Evolutionary conservation across 495 filamentous ascomycete genomes (phyloP).

Genomic region (Stereocaulon alpinum): DNA sequence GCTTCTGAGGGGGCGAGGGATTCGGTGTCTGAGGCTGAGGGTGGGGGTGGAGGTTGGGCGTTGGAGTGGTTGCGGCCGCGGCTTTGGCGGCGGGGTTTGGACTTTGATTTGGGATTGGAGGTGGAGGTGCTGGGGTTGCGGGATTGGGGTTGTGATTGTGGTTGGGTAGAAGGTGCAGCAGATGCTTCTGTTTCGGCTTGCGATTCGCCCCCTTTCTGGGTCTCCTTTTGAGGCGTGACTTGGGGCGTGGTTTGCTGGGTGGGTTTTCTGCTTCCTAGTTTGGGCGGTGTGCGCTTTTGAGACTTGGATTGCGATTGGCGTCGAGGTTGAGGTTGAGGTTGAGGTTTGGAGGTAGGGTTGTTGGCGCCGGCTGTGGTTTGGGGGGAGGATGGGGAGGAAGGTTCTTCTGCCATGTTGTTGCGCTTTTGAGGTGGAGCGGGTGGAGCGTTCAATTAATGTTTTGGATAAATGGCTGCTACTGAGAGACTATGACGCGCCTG

Average conservation of each 20-base stretch:
- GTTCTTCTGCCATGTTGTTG: constrained; percentile 20
- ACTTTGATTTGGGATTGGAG: too few relatives aligned
- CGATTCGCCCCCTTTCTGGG: constrained; percentile 12
- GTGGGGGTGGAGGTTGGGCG: too few relatives aligned
- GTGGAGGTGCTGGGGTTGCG: neutral
- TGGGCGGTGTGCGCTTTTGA: constrained; percentile 20
- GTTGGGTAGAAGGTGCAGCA: constrained; percentile 3
- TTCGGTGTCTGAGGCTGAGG: too few relatives aligned
- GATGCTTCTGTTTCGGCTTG: neutral
- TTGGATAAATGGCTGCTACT: too few relatives aligned
- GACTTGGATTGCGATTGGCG: constrained; percentile 19
- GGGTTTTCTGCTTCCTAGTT: constrained; percentile 18
- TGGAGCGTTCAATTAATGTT: constrained; percentile 13
- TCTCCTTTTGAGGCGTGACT: too few relatives aligned
- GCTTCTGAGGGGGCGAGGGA: too few relatives aligned
- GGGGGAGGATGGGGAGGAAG: constrained; percentile 16
- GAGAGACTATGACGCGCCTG: too few relatives aligned
- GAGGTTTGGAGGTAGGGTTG: constrained; percentile 20
- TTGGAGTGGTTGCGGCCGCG: too few relatives aligned
- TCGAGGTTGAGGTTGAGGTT: constrained; percentile 19
- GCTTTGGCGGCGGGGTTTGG: constrained; percentile 21
- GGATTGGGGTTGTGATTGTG: neutral
- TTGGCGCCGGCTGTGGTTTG: constrained; percentile 23
- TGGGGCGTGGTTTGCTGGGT: constrained; percentile 14
- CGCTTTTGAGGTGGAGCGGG: constrained; percentile 12